Percentiles rank a stretch among this genome's conserved stretches.
These are phyloP conservation scores for Pseudocercospora fijiensis DNA, from an alignment of 2,329 filamentous ascomycete genomes.

Conservation along the genomic window DNA sequence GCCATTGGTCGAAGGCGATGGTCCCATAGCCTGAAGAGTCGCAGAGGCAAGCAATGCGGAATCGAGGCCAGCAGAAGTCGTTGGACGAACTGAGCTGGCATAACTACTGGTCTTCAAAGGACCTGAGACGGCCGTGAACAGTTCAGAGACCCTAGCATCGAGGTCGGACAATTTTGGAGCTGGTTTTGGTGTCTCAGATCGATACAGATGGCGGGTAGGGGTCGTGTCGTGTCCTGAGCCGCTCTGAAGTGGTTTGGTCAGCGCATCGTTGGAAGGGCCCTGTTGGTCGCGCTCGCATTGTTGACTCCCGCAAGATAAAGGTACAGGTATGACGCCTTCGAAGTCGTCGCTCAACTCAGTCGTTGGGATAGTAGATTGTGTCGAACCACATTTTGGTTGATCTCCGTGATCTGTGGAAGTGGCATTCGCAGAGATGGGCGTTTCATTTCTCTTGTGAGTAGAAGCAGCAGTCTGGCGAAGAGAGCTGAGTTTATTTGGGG, in stretches of 20 bases:
- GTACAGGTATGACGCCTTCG: too few relatives aligned
- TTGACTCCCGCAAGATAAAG: too few relatives aligned
- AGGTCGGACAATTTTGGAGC: not conserved
- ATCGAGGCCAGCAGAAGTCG: not conserved
- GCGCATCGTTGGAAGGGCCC: too few relatives aligned
- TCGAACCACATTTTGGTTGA: not conserved
- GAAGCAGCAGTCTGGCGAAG: not conserved
- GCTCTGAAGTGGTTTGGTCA: not conserved
- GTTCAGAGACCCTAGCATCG: not conserved
- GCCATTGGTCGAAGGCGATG: not conserved
- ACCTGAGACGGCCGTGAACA: not conserved
- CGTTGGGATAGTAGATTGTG: not conserved
- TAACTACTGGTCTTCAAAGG: not conserved
- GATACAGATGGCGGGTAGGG: too few relatives aligned
- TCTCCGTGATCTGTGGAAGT: not conserved
- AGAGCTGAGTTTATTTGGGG: not conserved
- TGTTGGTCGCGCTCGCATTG: too few relatives aligned
- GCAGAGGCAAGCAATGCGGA: not conserved
- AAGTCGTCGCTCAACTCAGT: not conserved
- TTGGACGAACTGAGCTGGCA: not conserved
- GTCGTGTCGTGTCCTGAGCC: not conserved
- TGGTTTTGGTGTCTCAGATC: not conserved
- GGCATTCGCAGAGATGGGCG: not conserved
- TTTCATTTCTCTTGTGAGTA: not conserved
- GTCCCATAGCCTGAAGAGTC: not conserved